Evolutionary conservation across 176 grass and related monocot genomes (phyloP).

Genomic region (Triticum monococcum): DNA sequence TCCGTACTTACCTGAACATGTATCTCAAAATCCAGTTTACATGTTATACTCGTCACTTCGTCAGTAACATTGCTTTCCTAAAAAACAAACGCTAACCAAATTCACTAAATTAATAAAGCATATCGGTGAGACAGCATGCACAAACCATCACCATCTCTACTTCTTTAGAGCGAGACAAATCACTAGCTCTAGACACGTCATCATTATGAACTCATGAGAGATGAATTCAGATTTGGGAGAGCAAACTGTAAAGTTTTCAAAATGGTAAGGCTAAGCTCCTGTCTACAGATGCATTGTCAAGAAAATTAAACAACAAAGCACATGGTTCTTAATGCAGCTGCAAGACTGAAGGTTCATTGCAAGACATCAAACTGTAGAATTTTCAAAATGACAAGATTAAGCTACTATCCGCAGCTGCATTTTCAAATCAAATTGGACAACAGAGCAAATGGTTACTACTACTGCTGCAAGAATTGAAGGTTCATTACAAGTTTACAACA

Average conservation of each 20-base stretch:
- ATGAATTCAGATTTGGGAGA: background rate
- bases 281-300: background rate
- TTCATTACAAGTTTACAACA: too few species aligned
- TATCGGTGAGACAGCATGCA: background rate
- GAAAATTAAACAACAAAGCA: background rate
- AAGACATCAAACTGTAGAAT: background rate
- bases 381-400: too few species aligned
- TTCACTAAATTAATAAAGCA: background rate
- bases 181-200: background rate
- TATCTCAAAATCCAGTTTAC: background rate
- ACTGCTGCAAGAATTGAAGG: too few species aligned
- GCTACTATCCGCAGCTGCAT: too few species aligned
- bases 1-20: background rate
- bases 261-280: background rate
- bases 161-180: background rate
- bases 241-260: background rate
- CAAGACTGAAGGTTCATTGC: background rate
- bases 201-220: background rate
- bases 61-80: background rate
- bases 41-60: background rate
- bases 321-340: background rate
- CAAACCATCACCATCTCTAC: background rate
- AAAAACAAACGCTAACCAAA: background rate
- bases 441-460: too few species aligned
- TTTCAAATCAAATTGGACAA: too few species aligned